A percentile compares a stretch with the other conserved stretches of the same genome.
Evolutionary conservation across 805 yeast species (phyloP).

Genomic region (Pichia sporocuriosa): DNA sequence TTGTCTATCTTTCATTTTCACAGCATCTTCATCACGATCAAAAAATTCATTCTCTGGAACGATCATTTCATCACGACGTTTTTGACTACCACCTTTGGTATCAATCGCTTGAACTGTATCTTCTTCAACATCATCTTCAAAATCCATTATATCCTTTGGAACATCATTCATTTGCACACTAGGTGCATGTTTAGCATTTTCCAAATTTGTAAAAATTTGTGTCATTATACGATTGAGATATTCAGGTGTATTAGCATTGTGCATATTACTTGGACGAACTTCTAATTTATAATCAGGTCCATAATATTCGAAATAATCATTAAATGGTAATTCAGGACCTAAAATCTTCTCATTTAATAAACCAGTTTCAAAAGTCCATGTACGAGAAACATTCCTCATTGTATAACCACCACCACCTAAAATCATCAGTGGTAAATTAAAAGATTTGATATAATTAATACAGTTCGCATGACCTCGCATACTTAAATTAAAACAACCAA

Average conservation of each 20-base stretch:
- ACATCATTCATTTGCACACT: slow-evolving; percentile 88
- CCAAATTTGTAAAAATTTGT: slow-evolving; percentile 70
- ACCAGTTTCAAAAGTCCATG: slow-evolving; percentile 94
- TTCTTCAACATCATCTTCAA: slow-evolving; percentile 74
- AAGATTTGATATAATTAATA: slow-evolving; percentile 76
- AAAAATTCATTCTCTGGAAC: slow-evolving; percentile 75
- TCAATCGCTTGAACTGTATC: slow-evolving; percentile 75
- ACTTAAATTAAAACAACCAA: slow-evolving; percentile 92
- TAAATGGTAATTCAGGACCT: slow-evolving; percentile 78
- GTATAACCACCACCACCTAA: slow-evolving; percentile 99
- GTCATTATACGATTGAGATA: slow-evolving; percentile 78
- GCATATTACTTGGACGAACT: slow-evolving; percentile 94
- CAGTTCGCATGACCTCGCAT: slow-evolving; percentile 96
- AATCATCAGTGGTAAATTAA: slow-evolving; percentile 86
- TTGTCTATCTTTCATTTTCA: slow-evolving; percentile 18
- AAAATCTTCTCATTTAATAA: slow-evolving; percentile 71
- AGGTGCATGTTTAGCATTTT: slow-evolving; percentile 93
- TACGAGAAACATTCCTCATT: slow-evolving; percentile 90
- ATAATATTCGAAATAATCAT: slow-evolving; percentile 93
- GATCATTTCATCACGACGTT: slow-evolving; percentile 68
- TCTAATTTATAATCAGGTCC: slow-evolving; percentile 96
- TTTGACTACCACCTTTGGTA: slow-evolving; percentile 85
- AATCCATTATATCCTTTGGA: slow-evolving; percentile 83
- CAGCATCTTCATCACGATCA: slow-evolving; percentile 50
- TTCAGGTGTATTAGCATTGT: slow-evolving; percentile 90